Base-by-base conservation (phyloP, 495 filamentous ascomycete genomes). In the Hypoxylon perforatum region DNA sequence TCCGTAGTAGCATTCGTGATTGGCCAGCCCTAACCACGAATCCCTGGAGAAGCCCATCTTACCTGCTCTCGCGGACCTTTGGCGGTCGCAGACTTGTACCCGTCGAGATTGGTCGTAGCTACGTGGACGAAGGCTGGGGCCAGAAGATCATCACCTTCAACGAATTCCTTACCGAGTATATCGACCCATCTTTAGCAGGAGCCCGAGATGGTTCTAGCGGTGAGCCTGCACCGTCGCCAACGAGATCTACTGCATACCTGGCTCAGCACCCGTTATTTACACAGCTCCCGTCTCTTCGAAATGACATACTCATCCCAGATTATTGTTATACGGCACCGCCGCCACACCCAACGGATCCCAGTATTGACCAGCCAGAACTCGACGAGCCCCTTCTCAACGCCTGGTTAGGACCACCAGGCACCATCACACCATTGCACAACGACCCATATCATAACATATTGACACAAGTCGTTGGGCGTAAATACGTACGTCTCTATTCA, bases 381-480 rank as follows among this genome's bases (percentile, higher is more conserved):
- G 81, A 84, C 10, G 77, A 79, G 3, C 85, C 87, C 0, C 73
- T 86, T 15, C 73, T 88, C n/a, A 97, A 99, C 74, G 93, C 91
- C 3, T 99, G 95, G 95, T 90, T 98, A 54, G 95, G 95, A 0
- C 95, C 95, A 0, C 78, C 87, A 0, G 89, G 88, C 45, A 98
- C 95, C 1, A 93, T 97, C 39, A 96, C 92, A 0, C 95, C 96
- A 4, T 77, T 97, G 17, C 95, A 99, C 74, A 94, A 92, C 18
- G 95, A 99, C 71, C 92, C 93, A 1, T 93, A 97, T 72, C 91
- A 97, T 70, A 99, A 99, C 69, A 86, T 98, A 30, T 84, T 99
- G 10, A 87, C 89, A 17, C 95, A 98, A 73, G 91, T 97, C 0
- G 92, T 97, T 0, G 95, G 95, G 0, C 82, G 86, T 41, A 99